Evolutionary conservation across 2,329 filamentous ascomycete genomes (phyloP).

Genomic region (Lasiodiplodia sp.): DNA sequence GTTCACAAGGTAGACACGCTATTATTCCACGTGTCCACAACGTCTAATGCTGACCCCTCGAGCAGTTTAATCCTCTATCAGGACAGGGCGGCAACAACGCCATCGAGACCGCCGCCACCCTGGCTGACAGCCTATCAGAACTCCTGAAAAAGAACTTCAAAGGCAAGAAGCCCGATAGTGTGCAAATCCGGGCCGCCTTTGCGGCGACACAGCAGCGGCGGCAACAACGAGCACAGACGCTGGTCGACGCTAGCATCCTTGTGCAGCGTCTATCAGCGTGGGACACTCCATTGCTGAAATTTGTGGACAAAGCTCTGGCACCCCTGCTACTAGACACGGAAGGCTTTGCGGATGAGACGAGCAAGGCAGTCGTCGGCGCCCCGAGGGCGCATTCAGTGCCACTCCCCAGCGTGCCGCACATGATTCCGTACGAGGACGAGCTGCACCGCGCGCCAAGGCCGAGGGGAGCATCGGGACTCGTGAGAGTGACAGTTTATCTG

Average conservation of each 20-base stretch:
- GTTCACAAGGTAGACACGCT: conserved; percentile 48
- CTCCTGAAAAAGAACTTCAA: background rate
- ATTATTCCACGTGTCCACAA: background rate
- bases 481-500: background rate
- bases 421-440: conserved; percentile 28
- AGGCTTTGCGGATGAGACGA: background rate
- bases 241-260: background rate
- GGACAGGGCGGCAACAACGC: conserved; percentile 35
- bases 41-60: background rate
- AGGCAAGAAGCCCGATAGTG: background rate
- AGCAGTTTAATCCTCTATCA: conserved; percentile 33
- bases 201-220: background rate
- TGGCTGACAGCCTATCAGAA: conserved; percentile 22
- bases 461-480: background rate
- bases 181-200: background rate
- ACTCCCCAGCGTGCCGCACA: conserved; percentile 13
- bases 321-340: conserved; percentile 3
- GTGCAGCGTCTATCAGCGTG: background rate
- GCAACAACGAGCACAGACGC: background rate
- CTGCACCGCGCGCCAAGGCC: background rate
- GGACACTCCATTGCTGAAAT: background rate
- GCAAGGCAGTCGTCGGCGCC: background rate
- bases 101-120: conserved; percentile 34
- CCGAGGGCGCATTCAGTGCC: background rate
- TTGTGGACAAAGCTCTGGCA: conserved; percentile 17